Percentiles rank a stretch among this genome's conserved stretches.
phyloP scores from a whole-genome alignment of 2,329 filamentous ascomycete species.

The Myotisia sp. region DNA sequence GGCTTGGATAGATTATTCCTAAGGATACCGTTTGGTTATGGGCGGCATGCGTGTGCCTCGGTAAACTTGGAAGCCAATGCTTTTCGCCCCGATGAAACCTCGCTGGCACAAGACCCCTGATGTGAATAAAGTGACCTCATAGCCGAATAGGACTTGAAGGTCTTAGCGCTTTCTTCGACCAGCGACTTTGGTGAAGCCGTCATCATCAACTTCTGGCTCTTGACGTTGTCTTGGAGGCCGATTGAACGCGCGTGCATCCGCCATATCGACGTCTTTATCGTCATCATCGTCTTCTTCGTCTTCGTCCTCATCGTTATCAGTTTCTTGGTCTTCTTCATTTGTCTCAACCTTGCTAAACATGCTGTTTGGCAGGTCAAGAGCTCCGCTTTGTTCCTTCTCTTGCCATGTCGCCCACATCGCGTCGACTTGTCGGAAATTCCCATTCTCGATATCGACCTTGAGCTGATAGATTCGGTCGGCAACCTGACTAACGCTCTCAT shows the following conservation, averaged over 20 bases:
- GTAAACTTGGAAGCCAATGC: too few species aligned
- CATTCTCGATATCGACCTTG: conserved; percentile 48
- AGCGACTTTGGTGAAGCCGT: conserved; percentile 65
- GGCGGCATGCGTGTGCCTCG: too few species aligned
- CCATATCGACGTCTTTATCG: conserved; percentile 47
- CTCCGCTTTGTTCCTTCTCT: conserved; percentile 27
- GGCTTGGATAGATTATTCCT: too few species aligned
- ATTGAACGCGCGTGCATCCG: conserved; percentile 44
- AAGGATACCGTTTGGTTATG: too few species aligned
- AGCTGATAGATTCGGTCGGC: conserved; percentile 59
- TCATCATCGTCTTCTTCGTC: conserved; percentile 36
- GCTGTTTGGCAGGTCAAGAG: conserved; percentile 20
- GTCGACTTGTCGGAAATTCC: conserved; percentile 52
- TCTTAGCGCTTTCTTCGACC: conserved; percentile 47
- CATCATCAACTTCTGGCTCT: conserved; percentile 61
- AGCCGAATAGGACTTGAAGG: too few species aligned
- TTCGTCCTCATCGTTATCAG: conserved; percentile 44
- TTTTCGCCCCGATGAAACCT: too few species aligned
- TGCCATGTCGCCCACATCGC: conserved; percentile 40
- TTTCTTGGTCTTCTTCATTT: conserved; percentile 40
- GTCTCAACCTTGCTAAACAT: conserved; percentile 26
- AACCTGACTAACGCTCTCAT: conserved; percentile 65
- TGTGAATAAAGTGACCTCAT: too few species aligned
- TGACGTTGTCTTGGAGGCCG: conserved; percentile 43
- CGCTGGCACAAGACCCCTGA: too few species aligned